Evolutionary conservation across 768 basidiomycete species (phyloP), one percentile per base, ranked within the genome.

Genomic region (Cystofilobasidium ferigula): DNA sequence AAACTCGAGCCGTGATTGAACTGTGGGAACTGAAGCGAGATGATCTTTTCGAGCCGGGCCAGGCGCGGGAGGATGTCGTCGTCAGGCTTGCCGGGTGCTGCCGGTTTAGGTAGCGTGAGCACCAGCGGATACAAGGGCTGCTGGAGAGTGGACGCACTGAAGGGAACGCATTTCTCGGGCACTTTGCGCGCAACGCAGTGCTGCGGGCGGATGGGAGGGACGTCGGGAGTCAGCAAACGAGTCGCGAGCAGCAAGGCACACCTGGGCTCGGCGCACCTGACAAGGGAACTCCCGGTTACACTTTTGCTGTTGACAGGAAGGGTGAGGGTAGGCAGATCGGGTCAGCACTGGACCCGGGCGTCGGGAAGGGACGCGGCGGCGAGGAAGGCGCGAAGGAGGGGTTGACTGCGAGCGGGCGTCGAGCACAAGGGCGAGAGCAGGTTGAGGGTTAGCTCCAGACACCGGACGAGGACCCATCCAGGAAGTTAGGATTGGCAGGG

Each of bases 41-140:
- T 35, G 62, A 68, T 68, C 58, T 68, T 68, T 28, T 68, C 67
- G 16, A 68, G 32, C 8, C 62, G 61, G 6, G 58, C 53, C 2
- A 68, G 51, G 1, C 67, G 61, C 0, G 61, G 56, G 43, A 68
- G n/a, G 26, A 68, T 61, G 32, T 68, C 67, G 38, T 68, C 67
- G 20, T 68, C 67, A 13, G 61, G 61, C 61, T 68, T 68, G 34
- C 67, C 67, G 16, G 67, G 67, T 16, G 67, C 65, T 67, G 53
- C 3, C 40, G n/a, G 13, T n/a, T n/a, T n/a, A 30, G 6, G 45
- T 12, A 20, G n/a, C 24, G 9, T 48, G 30, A 35, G 61, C 10
- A 34, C 9, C 45, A 38, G 62, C 10, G 40, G 18, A 20, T 18
- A 32, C 38, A 63, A 53, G 35, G 8, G 14, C 3, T 36, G 36